These are phyloP conservation scores for Eutrema heterophyllum DNA, from an alignment of 345 rosid species.

Conservation along the genomic window DNA sequence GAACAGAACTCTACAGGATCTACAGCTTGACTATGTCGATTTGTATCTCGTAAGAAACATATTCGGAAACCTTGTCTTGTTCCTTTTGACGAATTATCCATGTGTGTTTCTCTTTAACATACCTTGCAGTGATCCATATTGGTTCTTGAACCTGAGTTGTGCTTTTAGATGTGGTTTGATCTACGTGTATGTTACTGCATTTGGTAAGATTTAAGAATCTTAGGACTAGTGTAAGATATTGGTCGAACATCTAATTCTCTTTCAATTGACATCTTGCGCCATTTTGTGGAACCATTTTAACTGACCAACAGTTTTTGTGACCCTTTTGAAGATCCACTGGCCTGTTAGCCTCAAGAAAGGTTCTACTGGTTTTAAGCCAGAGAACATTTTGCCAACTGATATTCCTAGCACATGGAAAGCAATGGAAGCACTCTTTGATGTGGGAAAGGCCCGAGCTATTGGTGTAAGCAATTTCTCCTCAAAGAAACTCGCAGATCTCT, in stretches of 20 bases:
- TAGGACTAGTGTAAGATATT: background rate
- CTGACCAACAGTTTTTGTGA: background rate
- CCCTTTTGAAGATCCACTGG: conserved; percentile 68
- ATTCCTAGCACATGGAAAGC: conserved; percentile 78
- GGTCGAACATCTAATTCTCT: background rate
- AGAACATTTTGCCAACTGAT: conserved; percentile 49
- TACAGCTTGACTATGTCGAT: conserved; percentile 72
- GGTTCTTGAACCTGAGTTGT: background rate
- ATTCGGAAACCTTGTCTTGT: background rate
- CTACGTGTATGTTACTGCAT: background rate
- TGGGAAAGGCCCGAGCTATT: conserved; percentile 64
- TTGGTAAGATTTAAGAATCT: background rate
- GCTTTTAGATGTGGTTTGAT: background rate
- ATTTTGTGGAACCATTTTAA: background rate
- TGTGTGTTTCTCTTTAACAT: background rate
- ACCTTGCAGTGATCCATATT: background rate
- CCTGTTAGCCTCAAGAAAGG: conserved; percentile 66
- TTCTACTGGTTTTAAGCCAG: conserved; percentile 47
- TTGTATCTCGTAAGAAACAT: conserved; percentile 58
- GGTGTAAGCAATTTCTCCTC: conserved; percentile 89
- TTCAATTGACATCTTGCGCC: background rate
- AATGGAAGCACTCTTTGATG: conserved; percentile 63
- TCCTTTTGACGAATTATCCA: background rate
- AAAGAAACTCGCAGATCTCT: conserved; percentile 67
- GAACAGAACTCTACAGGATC: conserved; percentile 53